Evolutionary conservation across 345 rosid genomes (phyloP).

Genomic region (Murraya paniculata): DNA sequence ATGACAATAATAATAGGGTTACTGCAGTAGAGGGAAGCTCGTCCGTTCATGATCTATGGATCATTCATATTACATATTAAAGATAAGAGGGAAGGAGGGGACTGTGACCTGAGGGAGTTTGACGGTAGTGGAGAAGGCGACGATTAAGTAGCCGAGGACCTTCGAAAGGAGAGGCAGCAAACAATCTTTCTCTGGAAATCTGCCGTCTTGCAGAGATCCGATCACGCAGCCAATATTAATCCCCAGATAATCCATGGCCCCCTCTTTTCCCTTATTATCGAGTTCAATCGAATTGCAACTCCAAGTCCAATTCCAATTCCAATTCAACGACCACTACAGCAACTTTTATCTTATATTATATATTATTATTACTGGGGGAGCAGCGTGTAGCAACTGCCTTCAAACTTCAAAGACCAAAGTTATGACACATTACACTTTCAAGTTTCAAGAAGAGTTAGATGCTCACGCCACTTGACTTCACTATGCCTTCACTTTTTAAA

Average conservation of each 20-base stretch:
- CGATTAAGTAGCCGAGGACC: slow-evolving; percentile 88
- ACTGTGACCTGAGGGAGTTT: slow-evolving; percentile 76
- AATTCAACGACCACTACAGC: not conserved
- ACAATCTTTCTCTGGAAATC: slow-evolving; percentile 72
- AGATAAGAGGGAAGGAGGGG: not conserved
- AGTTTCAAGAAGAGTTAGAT: no score
- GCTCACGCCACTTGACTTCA: no score
- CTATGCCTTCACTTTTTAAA: no score
- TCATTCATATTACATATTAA: no score
- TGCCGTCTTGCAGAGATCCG: slow-evolving; percentile 57
- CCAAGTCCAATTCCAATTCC: no score
- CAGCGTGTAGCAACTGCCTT: no score
- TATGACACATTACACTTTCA: no score
- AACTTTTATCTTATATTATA: no score
- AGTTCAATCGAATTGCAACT: not conserved
- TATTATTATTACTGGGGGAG: no score
- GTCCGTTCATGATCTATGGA: no score
- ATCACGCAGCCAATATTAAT: slow-evolving; percentile 72
- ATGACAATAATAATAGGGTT: not conserved
- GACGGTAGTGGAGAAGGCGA: slow-evolving; percentile 92
- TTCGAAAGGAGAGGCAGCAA: slow-evolving; percentile 91
- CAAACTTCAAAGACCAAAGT: no score
- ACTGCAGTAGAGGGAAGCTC: no score
- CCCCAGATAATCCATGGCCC: slow-evolving; percentile 59
- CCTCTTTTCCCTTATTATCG: not conserved